A percentile compares a stretch with the other conserved stretches of the same genome.
These are phyloP conservation scores for Xylaria intraflava DNA, from an alignment of 495 filamentous ascomycete species.

Conservation along the genomic window DNA sequence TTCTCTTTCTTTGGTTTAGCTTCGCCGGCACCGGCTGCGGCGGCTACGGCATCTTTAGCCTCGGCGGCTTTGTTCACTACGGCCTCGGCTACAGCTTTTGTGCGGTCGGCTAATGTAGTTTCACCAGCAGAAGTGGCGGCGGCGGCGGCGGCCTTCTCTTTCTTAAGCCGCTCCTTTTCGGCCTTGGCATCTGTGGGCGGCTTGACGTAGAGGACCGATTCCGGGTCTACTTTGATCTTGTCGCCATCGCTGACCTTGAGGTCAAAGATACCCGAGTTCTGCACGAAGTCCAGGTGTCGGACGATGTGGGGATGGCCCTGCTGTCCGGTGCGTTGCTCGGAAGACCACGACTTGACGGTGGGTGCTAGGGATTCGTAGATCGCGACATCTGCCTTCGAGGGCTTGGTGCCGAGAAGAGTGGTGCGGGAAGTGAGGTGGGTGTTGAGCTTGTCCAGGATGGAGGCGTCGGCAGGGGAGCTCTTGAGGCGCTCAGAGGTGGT, in stretches of 20 bases:
- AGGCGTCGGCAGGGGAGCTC: conserved; percentile 44
- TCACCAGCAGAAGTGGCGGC: conserved; percentile 37
- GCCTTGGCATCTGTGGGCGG: conserved; percentile 76
- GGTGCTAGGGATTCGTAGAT: conserved; percentile 78
- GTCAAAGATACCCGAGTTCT: conserved; percentile 75
- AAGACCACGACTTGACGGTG: conserved; percentile 68
- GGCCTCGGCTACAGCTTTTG: conserved; percentile 39
- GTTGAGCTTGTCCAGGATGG: conserved; percentile 71
- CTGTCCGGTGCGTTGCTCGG: conserved; percentile 86
- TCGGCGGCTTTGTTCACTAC: conserved; percentile 36
- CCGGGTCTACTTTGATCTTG: conserved; percentile 72
- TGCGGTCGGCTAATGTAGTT: conserved; percentile 43
- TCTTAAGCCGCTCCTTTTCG: conserved; percentile 84
- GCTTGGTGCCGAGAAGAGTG: conserved; percentile 83
- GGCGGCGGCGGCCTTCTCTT: conserved; percentile 67
- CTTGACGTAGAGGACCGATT: conserved; percentile 75
- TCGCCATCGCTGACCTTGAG: conserved; percentile 64
- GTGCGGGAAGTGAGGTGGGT: conserved; percentile 80
- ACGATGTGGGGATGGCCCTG: conserved; percentile 87
- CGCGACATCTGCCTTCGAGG: conserved; percentile 81
- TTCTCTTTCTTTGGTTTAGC: conserved; percentile 77
- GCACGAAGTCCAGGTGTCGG: conserved; percentile 87
- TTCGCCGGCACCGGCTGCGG: conserved; percentile 30
- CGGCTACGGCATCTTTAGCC: conserved; percentile 34
- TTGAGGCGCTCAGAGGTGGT: conserved; percentile 64